Evolutionary conservation across 257 asterid genomes (phyloP), one percentile per base, ranked within the genome.

Genomic region (Lycium ferocissimum): DNA sequence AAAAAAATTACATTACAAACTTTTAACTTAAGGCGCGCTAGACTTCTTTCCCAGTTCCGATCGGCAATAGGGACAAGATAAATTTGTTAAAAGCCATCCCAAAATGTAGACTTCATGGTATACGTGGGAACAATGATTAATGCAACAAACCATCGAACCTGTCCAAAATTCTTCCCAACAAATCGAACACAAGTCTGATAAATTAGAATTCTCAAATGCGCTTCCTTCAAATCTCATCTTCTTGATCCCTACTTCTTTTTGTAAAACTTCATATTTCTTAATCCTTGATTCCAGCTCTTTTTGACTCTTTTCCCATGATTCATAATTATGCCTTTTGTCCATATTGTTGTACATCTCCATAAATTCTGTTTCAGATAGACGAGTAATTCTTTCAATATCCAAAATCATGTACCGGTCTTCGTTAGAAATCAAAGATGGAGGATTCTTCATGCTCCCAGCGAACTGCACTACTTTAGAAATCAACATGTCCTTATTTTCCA

Each of bases 61-160:
- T 63, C 80, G 35, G 7, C 80, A 73, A 73, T 73, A 73, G 5
- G 80, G 80, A 73, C 80, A 73, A 45, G 40, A 73, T 49, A 11
- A 6, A 47, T 11, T 20, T 11, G 14, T 45, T 11, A 47, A 73
- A 10, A 73, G 59, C 59, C 80, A 73, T 15, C 47, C 37, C 20
- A 73, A 72, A n/a, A 73, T 45, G 2, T 59, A 73, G 10, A 47
- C 18, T 11, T 47, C 59, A 47, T 73, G 38, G 4, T 73, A 73
- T 35, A 73, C n/a, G 3, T 73, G 59, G 1, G 80, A 73, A 14
- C 59, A 73, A 5, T n/a, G 7, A 49, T 11, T 5, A 6, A 47
- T 11, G 1, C 43, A 47, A 73, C 40, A 73, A 73, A 73, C 10
- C 5, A 11, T 73, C 2, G 12, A 47, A 5, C 9, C 40, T 47